Conservation (phyloP, 1,139 yeast species). For the Blastobotrys raffinosifermentans region DNA sequence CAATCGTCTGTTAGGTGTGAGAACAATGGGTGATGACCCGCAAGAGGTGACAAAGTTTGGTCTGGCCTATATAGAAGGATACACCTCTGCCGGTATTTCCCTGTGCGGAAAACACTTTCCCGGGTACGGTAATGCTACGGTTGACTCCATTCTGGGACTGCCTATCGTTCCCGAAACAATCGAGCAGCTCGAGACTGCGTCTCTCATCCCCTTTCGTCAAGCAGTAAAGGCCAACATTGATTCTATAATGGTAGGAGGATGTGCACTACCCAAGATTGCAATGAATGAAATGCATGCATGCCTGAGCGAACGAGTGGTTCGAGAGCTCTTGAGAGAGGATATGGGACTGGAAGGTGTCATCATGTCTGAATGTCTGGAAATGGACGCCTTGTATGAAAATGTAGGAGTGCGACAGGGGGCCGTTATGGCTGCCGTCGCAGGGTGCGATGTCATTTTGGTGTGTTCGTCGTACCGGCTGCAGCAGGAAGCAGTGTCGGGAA, state of each 20-base stretch:
- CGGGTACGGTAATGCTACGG: slow-evolving; percentile 59
- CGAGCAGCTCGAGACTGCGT: slow-evolving; percentile 48
- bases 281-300: slow-evolving; percentile 63
- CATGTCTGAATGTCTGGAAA: slow-evolving; percentile 59
- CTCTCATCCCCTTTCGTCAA: slow-evolving; percentile 49
- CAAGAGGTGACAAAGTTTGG: slow-evolving; percentile 56
- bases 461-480: slow-evolving; percentile 55
- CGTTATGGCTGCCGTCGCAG: slow-evolving; percentile 54
- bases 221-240: slow-evolving; percentile 49
- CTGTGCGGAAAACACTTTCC: slow-evolving; percentile 64
- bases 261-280: slow-evolving; percentile 59
- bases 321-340: slow-evolving; percentile 47
- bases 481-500: slow-evolving; percentile 52
- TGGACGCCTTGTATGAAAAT: slow-evolving; percentile 58
- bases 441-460: slow-evolving; percentile 61
- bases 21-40: slow-evolving; percentile 57
- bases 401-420: slow-evolving; percentile 66
- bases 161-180: slow-evolving; percentile 56
- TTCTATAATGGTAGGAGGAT: slow-evolving; percentile 60
- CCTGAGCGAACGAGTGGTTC: slow-evolving; percentile 52
- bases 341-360: slow-evolving; percentile 55
- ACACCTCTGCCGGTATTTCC: slow-evolving; percentile 50
- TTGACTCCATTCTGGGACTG: slow-evolving; percentile 51
- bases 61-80: slow-evolving; percentile 49
- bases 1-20: slow-evolving; percentile 54